These are phyloP conservation scores for Wickerhamiella musiphila DNA, from an alignment of 805 yeast species.

Conservation along the genomic window DNA sequence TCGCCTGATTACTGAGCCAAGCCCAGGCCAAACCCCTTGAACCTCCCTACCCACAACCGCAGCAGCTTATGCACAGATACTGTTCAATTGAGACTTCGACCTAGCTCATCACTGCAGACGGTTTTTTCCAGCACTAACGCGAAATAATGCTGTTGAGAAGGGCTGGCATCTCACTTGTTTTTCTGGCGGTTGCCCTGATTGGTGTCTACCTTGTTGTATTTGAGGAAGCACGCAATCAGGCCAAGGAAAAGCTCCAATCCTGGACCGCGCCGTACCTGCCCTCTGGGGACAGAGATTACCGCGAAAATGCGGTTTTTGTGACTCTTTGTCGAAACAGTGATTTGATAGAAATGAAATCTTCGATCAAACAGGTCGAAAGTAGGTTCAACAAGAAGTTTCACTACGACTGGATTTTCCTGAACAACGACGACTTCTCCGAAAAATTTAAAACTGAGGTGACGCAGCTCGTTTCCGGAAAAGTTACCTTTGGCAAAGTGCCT, in stretches of 20 bases:
- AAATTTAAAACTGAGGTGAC: constrained; percentile 35
- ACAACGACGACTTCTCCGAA: constrained; percentile 45
- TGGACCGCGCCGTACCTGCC: too few species aligned
- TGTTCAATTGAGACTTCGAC: too few species aligned
- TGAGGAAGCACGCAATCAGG: constrained; percentile 89
- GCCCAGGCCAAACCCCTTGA: too few species aligned
- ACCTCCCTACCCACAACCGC: too few species aligned
- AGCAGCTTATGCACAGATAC: too few species aligned
- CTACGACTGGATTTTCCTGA: constrained; percentile 69
- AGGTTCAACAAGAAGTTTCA: constrained; percentile 44
- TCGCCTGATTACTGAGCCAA: too few species aligned
- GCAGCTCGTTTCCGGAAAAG: constrained; percentile 39
- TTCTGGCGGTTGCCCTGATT: neutral
- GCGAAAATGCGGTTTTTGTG: constrained; percentile 32
- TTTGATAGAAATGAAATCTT: constrained; percentile 34
- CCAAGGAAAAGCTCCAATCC: constrained; percentile 81
- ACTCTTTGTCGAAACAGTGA: constrained; percentile 57
- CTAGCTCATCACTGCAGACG: too few species aligned
- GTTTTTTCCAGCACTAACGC: too few species aligned
- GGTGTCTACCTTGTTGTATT: constrained; percentile 47
- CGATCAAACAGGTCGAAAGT: constrained; percentile 47
- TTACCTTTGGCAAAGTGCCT: constrained; percentile 46
- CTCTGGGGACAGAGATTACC: constrained; percentile 1
- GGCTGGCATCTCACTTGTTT: too few species aligned
- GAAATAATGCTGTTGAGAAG: too few species aligned